phyloP scores from a whole-genome alignment of 2,329 filamentous ascomycete genomes.

The Cladosporium sphaerospermum region DNA sequence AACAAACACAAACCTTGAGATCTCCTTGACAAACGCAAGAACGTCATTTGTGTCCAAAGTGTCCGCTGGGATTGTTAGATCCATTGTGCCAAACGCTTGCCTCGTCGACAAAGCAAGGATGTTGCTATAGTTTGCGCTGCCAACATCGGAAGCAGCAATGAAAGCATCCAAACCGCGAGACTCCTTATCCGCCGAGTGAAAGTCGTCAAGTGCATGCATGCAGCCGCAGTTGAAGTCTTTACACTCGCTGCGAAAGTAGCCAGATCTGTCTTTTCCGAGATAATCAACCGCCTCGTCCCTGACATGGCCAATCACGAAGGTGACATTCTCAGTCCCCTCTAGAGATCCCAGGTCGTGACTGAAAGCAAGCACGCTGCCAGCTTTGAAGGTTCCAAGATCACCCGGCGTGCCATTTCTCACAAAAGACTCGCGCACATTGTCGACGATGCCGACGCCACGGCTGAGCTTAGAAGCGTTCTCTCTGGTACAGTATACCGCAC shows the following conservation, averaged over 20 bases:
- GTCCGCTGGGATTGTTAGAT: constrained; percentile 43
- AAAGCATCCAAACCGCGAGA: constrained; percentile 22
- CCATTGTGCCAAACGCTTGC: constrained; percentile 46
- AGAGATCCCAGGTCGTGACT: constrained; percentile 36
- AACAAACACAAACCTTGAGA: constrained; percentile 31
- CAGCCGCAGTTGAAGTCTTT: constrained; percentile 31
- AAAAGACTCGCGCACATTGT: constrained; percentile 30
- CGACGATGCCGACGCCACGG: constrained; percentile 26
- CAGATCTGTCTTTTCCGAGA: constrained; percentile 34
- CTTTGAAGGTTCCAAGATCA: constrained; percentile 20
- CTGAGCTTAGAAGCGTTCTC: constrained; percentile 24
- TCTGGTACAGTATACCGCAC: constrained; percentile 35
- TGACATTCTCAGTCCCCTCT: constrained; percentile 26
- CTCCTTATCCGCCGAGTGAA: constrained; percentile 31
- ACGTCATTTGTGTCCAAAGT: constrained; percentile 31
- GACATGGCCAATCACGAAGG: constrained; percentile 39
- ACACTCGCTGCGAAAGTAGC: constrained; percentile 35
- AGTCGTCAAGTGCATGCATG: constrained; percentile 37
- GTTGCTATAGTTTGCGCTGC: constrained; percentile 34
- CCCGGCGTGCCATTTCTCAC: constrained; percentile 27
- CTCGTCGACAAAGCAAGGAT: constrained; percentile 38
- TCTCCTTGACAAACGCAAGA: constrained; percentile 51
- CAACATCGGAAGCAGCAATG: constrained; percentile 16
- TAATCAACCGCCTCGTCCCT: constrained; percentile 38
- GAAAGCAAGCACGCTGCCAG: constrained; percentile 31